These are phyloP conservation scores for Helminthosporium solani DNA, from an alignment of 2,329 filamentous ascomycete genomes.

Conservation along the genomic window DNA sequence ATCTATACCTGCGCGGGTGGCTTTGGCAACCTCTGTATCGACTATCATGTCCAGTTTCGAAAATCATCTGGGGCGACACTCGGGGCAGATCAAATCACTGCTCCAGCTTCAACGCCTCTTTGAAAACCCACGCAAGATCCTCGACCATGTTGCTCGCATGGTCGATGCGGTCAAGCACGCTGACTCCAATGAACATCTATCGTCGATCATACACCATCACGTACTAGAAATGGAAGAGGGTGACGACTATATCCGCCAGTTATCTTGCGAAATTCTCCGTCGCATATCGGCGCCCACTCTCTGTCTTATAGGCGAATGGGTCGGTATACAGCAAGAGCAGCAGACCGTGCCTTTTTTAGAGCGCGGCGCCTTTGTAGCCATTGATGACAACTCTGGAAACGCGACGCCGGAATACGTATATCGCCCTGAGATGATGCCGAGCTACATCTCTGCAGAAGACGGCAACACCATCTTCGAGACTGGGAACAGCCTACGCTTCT, in stretches of 20 bases:
- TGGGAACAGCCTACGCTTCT: constrained; percentile 71
- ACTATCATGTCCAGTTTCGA: constrained; percentile 46
- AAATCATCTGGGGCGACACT: constrained; percentile 35
- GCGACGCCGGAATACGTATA: constrained; percentile 59
- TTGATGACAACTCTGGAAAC: constrained; percentile 27
- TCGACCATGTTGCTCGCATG: constrained; percentile 56
- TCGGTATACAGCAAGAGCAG: constrained; percentile 59
- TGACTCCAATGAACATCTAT: constrained; percentile 41
- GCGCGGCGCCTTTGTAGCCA: constrained; percentile 31
- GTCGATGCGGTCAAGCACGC: constrained; percentile 49
- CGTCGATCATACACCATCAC: constrained; percentile 40
- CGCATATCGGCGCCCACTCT: constrained; percentile 67
- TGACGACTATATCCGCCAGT: constrained; percentile 60
- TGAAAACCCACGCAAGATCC: constrained; percentile 52
- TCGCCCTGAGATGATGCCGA: constrained; percentile 65
- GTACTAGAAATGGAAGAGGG: constrained; percentile 60
- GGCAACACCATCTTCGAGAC: constrained; percentile 74
- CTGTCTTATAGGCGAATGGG: constrained; percentile 69
- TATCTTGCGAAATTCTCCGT: constrained; percentile 67
- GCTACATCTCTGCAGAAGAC: constrained; percentile 70
- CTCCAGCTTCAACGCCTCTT: constrained; percentile 46
- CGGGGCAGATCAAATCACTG: constrained; percentile 32
- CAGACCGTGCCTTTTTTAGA: constrained; percentile 26
- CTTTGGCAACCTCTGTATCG: constrained; percentile 44
- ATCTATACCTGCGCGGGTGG: constrained; percentile 44